phyloP scores from a whole-genome alignment of 129 eudicot genomes.

The Flaveria sonorensis region DNA sequence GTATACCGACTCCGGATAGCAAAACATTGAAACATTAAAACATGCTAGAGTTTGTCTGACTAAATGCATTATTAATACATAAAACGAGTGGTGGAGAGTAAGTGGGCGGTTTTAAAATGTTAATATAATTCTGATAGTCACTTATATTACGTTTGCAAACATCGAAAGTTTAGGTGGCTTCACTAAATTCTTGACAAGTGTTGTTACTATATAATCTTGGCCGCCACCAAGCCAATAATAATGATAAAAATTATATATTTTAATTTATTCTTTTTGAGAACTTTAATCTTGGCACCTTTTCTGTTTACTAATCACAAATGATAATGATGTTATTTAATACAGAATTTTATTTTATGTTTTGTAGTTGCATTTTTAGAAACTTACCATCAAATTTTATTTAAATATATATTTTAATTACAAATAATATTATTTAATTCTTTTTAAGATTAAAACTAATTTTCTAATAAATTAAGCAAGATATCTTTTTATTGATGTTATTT shows the following conservation, averaged over 20 bases:
- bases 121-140: constrained; percentile 27
- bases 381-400: too few relatives aligned
- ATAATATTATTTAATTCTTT: too few relatives aligned
- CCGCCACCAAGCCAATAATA: constrained; percentile 23
- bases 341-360: not conserved
- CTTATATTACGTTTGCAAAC: constrained; percentile 31
- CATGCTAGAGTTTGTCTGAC: too few relatives aligned
- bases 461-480: too few relatives aligned
- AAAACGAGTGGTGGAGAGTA: constrained; percentile 31
- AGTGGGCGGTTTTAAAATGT: constrained; percentile 35
- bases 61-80: too few relatives aligned
- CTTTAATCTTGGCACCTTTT: not conserved
- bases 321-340: not conserved
- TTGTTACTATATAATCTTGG: not conserved
- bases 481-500: too few relatives aligned
- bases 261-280: not conserved
- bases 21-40: too few relatives aligned
- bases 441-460: too few relatives aligned
- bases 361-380: constrained; percentile 5
- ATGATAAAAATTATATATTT: too few relatives aligned
- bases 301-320: not conserved
- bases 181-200: constrained; percentile 28
- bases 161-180: constrained; percentile 22
- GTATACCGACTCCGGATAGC: too few relatives aligned
- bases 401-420: too few relatives aligned